These are phyloP conservation scores for Wickerhamiella domercqiae DNA, from an alignment of 805 yeast species.

Conservation along the genomic window DNA sequence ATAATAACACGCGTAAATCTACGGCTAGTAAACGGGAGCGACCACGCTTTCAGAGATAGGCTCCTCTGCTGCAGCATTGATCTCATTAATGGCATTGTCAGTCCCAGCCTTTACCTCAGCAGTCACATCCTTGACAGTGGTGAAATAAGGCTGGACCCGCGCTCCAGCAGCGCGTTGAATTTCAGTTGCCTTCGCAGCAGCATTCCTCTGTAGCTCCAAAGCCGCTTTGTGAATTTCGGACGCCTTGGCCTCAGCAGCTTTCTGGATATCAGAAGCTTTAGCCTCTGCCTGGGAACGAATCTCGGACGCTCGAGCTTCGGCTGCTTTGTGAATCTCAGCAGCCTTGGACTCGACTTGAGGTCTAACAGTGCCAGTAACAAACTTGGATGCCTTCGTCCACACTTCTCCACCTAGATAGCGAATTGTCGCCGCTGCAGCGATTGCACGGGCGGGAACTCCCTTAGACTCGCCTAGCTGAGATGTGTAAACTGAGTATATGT, in stretches of 20 bases:
- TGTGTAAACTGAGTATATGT: constrained; percentile 7
- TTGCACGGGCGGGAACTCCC: neutral
- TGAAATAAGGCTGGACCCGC: no score
- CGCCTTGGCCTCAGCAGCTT: neutral
- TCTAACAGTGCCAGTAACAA: neutral
- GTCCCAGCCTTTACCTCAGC: neutral
- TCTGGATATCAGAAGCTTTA: neutral
- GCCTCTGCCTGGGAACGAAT: neutral
- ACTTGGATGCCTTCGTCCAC: neutral
- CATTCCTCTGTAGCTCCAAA: no score
- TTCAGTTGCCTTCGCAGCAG: no score
- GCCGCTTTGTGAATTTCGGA: no score
- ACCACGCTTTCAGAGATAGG: neutral
- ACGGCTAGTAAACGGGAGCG: constrained; percentile 2
- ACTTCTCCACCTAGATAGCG: neutral
- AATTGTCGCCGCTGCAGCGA: neutral
- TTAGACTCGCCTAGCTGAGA: constrained; percentile 10
- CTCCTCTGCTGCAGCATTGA: neutral
- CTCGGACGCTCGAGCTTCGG: neutral
- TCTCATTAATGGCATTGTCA: neutral
- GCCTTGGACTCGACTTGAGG: neutral
- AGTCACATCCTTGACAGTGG: neutral
- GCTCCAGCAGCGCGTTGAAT: no score
- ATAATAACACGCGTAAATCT: neutral
- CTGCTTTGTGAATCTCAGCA: neutral